Evolutionary conservation across 2,329 filamentous ascomycete genomes (phyloP).

Genomic region (Xylaria sp.): DNA sequence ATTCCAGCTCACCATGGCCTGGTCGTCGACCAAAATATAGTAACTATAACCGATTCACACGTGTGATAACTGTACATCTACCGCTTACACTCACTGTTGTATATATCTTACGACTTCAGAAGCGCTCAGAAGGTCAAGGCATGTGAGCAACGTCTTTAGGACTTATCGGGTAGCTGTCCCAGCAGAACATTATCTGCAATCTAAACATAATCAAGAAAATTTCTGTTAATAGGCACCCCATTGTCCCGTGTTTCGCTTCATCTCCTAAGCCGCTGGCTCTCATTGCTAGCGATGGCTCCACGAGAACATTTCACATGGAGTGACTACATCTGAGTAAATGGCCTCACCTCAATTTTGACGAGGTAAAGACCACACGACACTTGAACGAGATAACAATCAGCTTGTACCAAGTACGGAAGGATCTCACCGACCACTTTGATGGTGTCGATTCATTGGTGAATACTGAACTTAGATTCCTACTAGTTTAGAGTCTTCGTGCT

Average conservation of each 20-base stretch:
- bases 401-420: too few species aligned
- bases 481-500: not conserved
- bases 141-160: not conserved
- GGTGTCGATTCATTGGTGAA: not conserved
- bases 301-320: not conserved
- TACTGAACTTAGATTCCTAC: not conserved
- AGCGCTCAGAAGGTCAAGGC: not conserved
- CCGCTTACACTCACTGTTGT: not conserved
- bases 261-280: not conserved
- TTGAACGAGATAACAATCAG: too few species aligned
- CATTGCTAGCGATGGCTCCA: not conserved
- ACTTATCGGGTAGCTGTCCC: not conserved
- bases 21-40: not conserved
- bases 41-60: not conserved
- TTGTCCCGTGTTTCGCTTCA: not conserved
- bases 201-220: not conserved
- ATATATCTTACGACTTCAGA: not conserved
- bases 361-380: too few species aligned
- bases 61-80: not conserved
- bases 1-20: not conserved
- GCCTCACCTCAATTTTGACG: too few species aligned
- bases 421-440: not conserved
- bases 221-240: not conserved
- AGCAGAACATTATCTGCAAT: not conserved
- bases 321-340: not conserved